Evolutionary conservation across 208 protist species (phyloP), one percentile per base, ranked within the genome.

Genomic region (Crithidia sp.): DNA sequence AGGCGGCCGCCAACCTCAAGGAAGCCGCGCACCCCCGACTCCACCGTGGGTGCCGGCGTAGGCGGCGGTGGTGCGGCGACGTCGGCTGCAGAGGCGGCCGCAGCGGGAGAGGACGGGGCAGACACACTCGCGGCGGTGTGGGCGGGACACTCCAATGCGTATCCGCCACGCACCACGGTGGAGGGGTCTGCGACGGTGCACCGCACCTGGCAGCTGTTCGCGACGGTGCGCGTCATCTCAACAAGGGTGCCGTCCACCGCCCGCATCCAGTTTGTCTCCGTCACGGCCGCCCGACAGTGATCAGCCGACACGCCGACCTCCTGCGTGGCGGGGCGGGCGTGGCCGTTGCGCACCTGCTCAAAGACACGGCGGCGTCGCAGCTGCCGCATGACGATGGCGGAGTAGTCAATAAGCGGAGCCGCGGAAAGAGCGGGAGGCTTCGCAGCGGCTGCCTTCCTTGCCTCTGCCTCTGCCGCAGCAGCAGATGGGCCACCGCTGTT

Each of bases 181-280:
- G 58, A 12, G 37, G 60, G 17, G 57, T 73, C 59, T 13, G 44
- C 58, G 41, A 92, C 82, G n/a, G 59, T 71, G 63, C 83, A 88
- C 6, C 67, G 44, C 17, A 94, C 67, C 44, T 92, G 81, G 13
- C 67, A 79, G 37, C 81, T 91, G 71, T 96, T 96, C 44, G 76
- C 83, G 3, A 82, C 75, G 5, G 69, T 81, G 0, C 86, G 77
- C 12, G 82, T 69, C 54, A 94, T 87, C 61, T 91, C 89, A 41
- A 96, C 73, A 10, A 82, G 13, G 28, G 68, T 82, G 44, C 89
- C 82, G 65, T 94, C 92, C 12, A 55, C 73, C 0, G 82, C 76
- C 36, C 83, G 84, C 77, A 93, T 82, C 88, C 86, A 93, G 57
- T 88, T 82, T 44, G 86, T 82, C 62, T 94, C 89, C 36, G 87